Base-by-base conservation (phyloP, 2,329 filamentous ascomycete genomes). In the Clonostachys rosea region DNA sequence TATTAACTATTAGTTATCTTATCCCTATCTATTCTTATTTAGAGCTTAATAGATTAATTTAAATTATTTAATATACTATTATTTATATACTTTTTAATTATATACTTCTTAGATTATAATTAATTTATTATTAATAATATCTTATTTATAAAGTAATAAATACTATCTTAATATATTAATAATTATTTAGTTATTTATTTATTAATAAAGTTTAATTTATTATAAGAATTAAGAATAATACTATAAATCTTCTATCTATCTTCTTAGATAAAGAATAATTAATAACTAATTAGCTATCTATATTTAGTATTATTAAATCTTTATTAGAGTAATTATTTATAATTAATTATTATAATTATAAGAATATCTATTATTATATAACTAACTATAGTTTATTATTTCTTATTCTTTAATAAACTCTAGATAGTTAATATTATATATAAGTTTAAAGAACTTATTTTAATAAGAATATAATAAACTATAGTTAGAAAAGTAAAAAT, bases 341-440 rank as follows among this genome's bases (percentile, higher is more conserved):
- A 30, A 45, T 45, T 40, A 39, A 44, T 11, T 37, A n/a, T 39
- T 47, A 43, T 47, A 45, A 36, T 39, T 47, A 45, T 30, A 14
- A 24, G 24, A 12, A 24, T 8, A 6, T 5, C 6, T 8, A 2
- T 4, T 43, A 18, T 30, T 37, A n/a, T 40, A 45, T 18, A 18
- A 35, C 40, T 46, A 34, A 40, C 44, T 18, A 35, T 36, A 46
- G 35, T n/a, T 5, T 42, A 42, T 34, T 45, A 46, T 14, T 16
- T 35, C 30, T 42, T 14, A 43, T 40, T 18, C 4, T 6, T 8
- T 40, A 45, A 42, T 34, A 45, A 20, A 43, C 35, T 20, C 20
- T 17, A 41, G 36, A 41, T 46, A 34, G 7, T n/a, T 37, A 34
- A 43, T 16, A 18, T 5, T 18, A 18, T 13, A 16, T 37, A 24